Evolutionary conservation across 2,329 filamentous ascomycete genomes (phyloP), one percentile per base, ranked within the genome.

Genomic region (Sphaceloma murrayae): DNA sequence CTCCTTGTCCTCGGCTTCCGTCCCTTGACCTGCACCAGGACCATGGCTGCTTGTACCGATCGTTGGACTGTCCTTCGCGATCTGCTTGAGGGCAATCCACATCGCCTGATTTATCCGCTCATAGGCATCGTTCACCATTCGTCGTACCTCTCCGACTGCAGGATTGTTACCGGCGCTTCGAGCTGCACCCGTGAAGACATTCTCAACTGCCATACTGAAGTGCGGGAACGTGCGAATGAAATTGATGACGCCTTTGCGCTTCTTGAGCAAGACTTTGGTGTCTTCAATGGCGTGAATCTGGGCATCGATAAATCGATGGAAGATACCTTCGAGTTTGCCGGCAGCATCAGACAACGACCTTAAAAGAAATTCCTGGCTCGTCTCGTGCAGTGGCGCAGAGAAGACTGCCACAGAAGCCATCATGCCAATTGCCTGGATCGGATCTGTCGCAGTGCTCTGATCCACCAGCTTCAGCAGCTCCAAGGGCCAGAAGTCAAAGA

Each of bases 231-330:
- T 82, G 51, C 85, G 84, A 69, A 96, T 89, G 62, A 96, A 96
- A 11, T 81, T 80, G 55, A 96, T 95, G 46, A 98, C 85, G 8
- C 91, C 89, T 67, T 93, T 95, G 53, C 91, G 82, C 70, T 96
- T 96, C 70, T 94, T 95, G 65, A 95, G 87, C 69, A 95, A 95
- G 62, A 98, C 89, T 65, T 96, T 96, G 29, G 88, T 96, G 49
- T 96, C 91, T 64, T 96, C 91, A 51, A 96, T 94, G 4, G 87
- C 88, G 18, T 85, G 84, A 48, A 96, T 83, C 61, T 98, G 91
- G 51, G 94, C 86, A 53, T 96, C 89, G 6, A 96, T 78, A 55
- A 96, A 95, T 50, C 85, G 86, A 49, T 74, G 79, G 67, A 94
- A 95, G 2, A 85, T 75, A 2, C 75, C 74, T 52, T 82, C 77